phyloP scores from a whole-genome alignment of 129 eudicot species.

The Centaurea solstitialis region DNA sequence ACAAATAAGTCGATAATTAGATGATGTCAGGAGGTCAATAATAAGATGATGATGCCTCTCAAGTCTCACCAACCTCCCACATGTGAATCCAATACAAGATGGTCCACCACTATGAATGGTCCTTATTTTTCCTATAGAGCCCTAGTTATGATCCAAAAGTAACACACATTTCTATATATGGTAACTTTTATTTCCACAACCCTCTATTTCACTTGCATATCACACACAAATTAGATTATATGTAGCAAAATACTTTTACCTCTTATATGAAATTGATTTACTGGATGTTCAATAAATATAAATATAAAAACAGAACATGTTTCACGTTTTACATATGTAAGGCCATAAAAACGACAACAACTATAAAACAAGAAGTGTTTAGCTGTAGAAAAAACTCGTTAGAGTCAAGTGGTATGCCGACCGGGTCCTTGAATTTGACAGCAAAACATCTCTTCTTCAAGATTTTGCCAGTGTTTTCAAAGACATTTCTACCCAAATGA shows the following conservation, averaged over 20 bases:
- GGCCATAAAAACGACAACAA: neutral
- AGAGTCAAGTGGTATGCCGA: neutral
- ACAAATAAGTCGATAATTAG: neutral
- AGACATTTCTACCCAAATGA: neutral
- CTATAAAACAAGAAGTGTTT: neutral
- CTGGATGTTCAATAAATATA: neutral
- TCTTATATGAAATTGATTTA: neutral
- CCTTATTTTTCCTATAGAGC: slow-evolving; percentile 13
- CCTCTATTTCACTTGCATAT: neutral
- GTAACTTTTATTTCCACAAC: slow-evolving; percentile 10
- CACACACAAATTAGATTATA: neutral
- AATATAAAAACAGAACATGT: neutral
- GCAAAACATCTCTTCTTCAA: neutral
- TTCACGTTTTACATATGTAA: neutral
- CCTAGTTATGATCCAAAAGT: slow-evolving; percentile 15
- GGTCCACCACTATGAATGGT: slow-evolving; percentile 37
- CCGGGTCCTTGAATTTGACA: neutral
- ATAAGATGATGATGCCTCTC: slow-evolving; percentile 41
- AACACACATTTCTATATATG: slow-evolving; percentile 33
- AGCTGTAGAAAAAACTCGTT: neutral
- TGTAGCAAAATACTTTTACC: neutral
- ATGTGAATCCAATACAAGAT: slow-evolving; percentile 32
- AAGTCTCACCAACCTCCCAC: slow-evolving; percentile 39
- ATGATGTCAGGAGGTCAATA: slow-evolving; percentile 21
- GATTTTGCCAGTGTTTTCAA: neutral